Conservation (phyloP, 768 basidiomycete genomes). For the Lentinula sp. region DNA sequence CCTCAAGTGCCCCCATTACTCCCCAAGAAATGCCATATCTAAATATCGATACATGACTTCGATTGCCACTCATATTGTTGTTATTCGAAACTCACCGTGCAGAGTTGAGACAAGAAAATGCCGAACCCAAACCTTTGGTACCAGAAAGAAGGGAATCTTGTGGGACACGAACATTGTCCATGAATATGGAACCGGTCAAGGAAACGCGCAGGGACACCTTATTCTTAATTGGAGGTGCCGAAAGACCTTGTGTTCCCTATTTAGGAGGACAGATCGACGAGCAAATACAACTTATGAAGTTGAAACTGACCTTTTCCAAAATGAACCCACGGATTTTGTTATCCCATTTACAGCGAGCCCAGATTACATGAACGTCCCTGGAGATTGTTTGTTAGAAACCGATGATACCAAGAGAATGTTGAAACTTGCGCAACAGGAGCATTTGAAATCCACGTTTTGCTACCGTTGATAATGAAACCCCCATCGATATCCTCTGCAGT, state of each 20-base stretch:
- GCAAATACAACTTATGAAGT: background rate
- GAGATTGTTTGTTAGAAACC: background rate
- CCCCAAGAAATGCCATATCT: constrained; percentile 93
- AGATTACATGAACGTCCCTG: constrained; percentile 87
- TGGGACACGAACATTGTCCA: constrained; percentile 82
- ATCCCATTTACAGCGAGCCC: constrained; percentile 96
- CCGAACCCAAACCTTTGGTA: constrained; percentile 70
- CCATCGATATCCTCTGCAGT: constrained; percentile 80
- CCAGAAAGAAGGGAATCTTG: constrained; percentile 74
- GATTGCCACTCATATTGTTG: background rate
- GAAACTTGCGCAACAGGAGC: constrained; percentile 76
- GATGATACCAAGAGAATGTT: background rate
- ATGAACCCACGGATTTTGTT: constrained; percentile 85
- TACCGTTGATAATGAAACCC: constrained; percentile 81
- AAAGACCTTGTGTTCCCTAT: constrained; percentile 76
- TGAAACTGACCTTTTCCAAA: constrained; percentile 67
- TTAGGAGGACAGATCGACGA: background rate
- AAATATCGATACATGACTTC: background rate
- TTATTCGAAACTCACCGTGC: constrained; percentile 44
- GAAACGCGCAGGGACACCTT: constrained; percentile 89
- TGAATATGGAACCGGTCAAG: constrained; percentile 80
- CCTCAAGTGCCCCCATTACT: constrained; percentile 92
- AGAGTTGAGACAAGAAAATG: constrained; percentile 91
- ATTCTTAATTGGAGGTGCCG: constrained; percentile 85
- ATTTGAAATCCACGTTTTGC: constrained; percentile 98